phyloP scores from a whole-genome alignment of 192 early-diverging fungal species.

The Paraglomus occultum region DNA sequence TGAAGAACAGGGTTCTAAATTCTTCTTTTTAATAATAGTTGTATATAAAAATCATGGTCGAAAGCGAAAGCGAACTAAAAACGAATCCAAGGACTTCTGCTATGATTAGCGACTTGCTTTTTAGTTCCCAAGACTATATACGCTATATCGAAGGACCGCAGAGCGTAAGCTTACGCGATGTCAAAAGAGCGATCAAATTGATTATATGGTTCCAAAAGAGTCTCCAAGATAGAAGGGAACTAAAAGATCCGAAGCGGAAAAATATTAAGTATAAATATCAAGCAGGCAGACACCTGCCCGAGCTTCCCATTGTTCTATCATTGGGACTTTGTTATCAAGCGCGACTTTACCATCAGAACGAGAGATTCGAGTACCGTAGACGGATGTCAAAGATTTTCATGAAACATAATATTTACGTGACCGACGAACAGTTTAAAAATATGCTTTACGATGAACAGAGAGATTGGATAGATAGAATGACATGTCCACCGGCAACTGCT shows the following conservation, averaged over 20 bases:
- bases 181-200: constrained; percentile 18
- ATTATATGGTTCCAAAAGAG: constrained; percentile 7
- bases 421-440: not conserved
- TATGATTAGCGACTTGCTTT: constrained; percentile 21
- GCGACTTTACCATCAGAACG: constrained; percentile 12
- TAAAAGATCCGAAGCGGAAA: not conserved
- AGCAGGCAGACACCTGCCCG: not conserved
- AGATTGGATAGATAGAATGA: constrained; percentile 25
- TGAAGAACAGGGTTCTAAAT: not conserved
- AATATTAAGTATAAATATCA: not conserved
- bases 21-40: too few relatives aligned
- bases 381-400: constrained; percentile 7
- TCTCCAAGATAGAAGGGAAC: constrained; percentile 1
- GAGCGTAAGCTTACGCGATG: constrained; percentile 30
- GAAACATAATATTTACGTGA: not conserved
- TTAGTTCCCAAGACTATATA: constrained; percentile 26
- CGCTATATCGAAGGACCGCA: constrained; percentile 19
- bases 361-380: constrained; percentile 17
- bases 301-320: not conserved
- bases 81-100: too few relatives aligned
- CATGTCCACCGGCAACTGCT: constrained; percentile 11
- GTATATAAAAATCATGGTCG: constrained; percentile 2
- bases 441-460: constrained; percentile 20
- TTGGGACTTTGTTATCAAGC: constrained; percentile 28
- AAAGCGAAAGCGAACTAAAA: not conserved